phyloP scores from a whole-genome alignment of 2,329 filamentous ascomycete species.

The Claviceps humidiphila region DNA sequence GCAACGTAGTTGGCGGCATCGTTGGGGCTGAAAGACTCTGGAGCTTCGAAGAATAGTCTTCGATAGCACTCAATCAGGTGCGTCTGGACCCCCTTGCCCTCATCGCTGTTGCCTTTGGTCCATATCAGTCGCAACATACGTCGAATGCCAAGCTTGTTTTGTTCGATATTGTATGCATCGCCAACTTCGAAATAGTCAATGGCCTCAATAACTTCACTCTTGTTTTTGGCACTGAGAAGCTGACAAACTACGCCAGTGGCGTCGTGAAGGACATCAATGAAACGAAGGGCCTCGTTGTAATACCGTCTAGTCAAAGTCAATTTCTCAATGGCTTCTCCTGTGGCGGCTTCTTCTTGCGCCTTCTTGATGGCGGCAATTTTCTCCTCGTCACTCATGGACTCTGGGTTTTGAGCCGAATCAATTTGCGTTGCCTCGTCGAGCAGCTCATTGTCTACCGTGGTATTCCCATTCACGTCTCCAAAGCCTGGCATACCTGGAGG shows the following conservation, averaged over 20 bases:
- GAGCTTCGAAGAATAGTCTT: constrained; percentile 89
- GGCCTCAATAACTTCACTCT: constrained; percentile 95
- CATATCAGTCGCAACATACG: constrained; percentile 95
- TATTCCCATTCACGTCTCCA: constrained; percentile 51
- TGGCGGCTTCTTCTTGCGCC: constrained; percentile 75
- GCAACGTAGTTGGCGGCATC: constrained; percentile 93
- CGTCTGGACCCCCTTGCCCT: constrained; percentile 93
- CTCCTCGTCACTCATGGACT: constrained; percentile 65
- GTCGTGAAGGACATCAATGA: constrained; percentile 81
- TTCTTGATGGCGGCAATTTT: constrained; percentile 61
- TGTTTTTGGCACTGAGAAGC: constrained; percentile 85
- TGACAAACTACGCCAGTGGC: constrained; percentile 73
- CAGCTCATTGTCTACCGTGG: constrained; percentile 61
- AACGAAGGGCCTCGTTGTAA: constrained; percentile 83
- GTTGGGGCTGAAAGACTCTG: constrained; percentile 73
- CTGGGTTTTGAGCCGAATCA: constrained; percentile 53
- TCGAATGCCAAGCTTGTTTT: constrained; percentile 81
- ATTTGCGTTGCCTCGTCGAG: constrained; percentile 82
- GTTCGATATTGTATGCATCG: constrained; percentile 91
- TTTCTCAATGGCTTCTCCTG: constrained; percentile 76
- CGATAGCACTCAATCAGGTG: constrained; percentile 97
- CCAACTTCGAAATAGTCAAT: constrained; percentile 97
- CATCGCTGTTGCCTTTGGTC: constrained; percentile 98
- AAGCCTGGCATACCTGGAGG: constrained; percentile 53
- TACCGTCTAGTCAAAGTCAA: constrained; percentile 80